Evolutionary conservation across 2,329 filamentous ascomycete species (phyloP), one percentile per base, ranked within the genome.

Genomic region (Diaporthe ilicicola): DNA sequence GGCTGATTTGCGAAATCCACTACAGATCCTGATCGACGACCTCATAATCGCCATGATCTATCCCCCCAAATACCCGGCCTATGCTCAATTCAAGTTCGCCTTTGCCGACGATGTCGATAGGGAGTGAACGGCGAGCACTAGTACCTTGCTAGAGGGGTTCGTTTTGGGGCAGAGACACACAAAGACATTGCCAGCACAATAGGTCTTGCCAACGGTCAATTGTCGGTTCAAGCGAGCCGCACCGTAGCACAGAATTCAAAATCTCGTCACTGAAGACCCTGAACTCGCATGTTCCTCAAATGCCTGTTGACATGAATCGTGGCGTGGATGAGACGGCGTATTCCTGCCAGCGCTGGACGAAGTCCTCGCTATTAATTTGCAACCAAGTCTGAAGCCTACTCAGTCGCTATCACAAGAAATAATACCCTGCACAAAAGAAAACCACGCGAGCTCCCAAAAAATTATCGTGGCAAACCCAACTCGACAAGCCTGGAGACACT

Each of bases 21-120:
- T 12, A 51, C 19, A 69, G 67, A 69, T 69, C 24, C 27, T 50
- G 42, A 24, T 62, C 22, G 10, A 69, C 1, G 24, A 39, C 3
- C 17, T 69, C 32, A n/a, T 69, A 34, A 61, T 69, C 6, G 5
- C 53, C 12, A 2, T n/a, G 0, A 61, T 61, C 8, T 69, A 24
- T 24, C 67, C 67, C 29, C 67, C 67, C 9, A n/a, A 32, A n/a
- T 62, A 69, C 48, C 67, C 67, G 22, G 19, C 32, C 4, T n/a
- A n/a, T 5, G 27, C 37, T 5, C 54, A 61, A 17, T 69, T 69
- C 54, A 69, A 62, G 42, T 69, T 69, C 22, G 46, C 54, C 44
- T n/a, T 44, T 48, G 54, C 32, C 67, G 53, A 51, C 67, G 39
- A 50, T 17, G 67, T 51, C 44, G 67, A 50, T 4, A 48, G 34